These are phyloP conservation scores for Tricholoma saponaceum DNA, from an alignment of 768 basidiomycete genomes.

Conservation along the genomic window DNA sequence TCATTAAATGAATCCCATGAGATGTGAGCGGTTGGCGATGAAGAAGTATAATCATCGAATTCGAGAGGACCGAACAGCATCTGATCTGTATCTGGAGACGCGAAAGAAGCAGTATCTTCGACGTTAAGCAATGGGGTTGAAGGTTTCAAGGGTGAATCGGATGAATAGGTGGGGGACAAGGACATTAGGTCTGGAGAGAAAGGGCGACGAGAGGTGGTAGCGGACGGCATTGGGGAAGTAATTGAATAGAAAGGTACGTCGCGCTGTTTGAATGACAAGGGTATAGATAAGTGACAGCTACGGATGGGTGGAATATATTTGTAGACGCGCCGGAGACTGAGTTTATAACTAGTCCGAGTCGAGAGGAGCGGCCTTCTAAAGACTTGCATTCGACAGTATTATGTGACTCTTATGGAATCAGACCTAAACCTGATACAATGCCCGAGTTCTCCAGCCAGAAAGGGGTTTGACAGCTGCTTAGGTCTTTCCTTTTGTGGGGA, in stretches of 20 bases:
- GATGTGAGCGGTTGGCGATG: slow-evolving; percentile 20
- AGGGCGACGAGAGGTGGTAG: slow-evolving; percentile 30
- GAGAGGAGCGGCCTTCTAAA: slow-evolving; percentile 14
- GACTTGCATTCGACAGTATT: slow-evolving; percentile 18
- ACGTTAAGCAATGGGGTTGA: slow-evolving; percentile 29
- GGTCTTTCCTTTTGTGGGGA: neutral
- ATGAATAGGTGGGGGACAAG: slow-evolving; percentile 8
- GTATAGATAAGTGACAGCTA: slow-evolving; percentile 13
- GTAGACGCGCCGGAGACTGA: slow-evolving; percentile 19
- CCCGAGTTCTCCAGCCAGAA: neutral
- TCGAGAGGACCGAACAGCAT: slow-evolving; percentile 60
- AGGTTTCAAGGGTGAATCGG: slow-evolving; percentile 24
- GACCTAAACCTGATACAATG: slow-evolving; percentile 2
- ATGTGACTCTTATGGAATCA: slow-evolving; percentile 41
- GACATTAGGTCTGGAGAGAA: slow-evolving; percentile 23
- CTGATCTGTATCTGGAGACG: slow-evolving; percentile 41
- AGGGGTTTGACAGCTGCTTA: too few species aligned
- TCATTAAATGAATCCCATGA: slow-evolving; percentile 35
- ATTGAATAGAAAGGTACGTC: slow-evolving; percentile 19
- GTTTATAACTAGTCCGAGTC: slow-evolving; percentile 42
- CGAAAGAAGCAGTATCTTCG: slow-evolving; percentile 30
- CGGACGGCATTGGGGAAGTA: slow-evolving; percentile 38
- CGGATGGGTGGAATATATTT: slow-evolving; percentile 25
- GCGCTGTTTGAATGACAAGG: slow-evolving; percentile 30
- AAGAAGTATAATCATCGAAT: slow-evolving; percentile 41